Evolutionary conservation across 129 eudicot genomes (phyloP).

Genomic region (Lactuca saligna): DNA sequence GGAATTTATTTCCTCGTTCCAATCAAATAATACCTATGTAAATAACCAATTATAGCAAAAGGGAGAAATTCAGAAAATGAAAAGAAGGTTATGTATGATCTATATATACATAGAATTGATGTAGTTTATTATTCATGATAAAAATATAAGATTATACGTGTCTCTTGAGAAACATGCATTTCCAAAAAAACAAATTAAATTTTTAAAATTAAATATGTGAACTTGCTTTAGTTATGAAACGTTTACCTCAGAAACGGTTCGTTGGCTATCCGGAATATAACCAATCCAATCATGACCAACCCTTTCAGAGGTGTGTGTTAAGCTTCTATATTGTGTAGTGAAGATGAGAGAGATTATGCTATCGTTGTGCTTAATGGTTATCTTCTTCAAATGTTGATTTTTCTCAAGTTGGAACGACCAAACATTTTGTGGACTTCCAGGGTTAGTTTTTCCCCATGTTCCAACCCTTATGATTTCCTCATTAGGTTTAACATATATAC

Average conservation of each 20-base stretch:
- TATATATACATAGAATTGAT: too few relatives aligned
- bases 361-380: not conserved
- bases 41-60: not conserved
- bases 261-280: not conserved
- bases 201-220: too few relatives aligned
- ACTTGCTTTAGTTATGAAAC: not conserved
- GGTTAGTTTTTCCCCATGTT: not conserved
- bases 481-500: not conserved
- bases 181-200: too few relatives aligned
- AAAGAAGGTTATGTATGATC: not conserved
- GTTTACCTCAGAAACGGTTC: not conserved
- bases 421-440: not conserved
- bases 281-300: not conserved
- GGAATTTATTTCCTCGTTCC: slow-evolving; percentile 7
- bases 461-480: slow-evolving; percentile 2
- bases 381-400: slow-evolving; percentile 6
- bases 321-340: not conserved
- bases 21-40: not conserved
- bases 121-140: too few relatives aligned
- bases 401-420: not conserved
- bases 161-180: too few relatives aligned
- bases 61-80: not conserved
- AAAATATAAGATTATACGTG: too few relatives aligned
- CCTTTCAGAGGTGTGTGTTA: not conserved
- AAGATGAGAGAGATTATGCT: not conserved